Conservation (phyloP, 495 filamentous ascomycete genomes). For the Talaromyces adpressus region DNA sequence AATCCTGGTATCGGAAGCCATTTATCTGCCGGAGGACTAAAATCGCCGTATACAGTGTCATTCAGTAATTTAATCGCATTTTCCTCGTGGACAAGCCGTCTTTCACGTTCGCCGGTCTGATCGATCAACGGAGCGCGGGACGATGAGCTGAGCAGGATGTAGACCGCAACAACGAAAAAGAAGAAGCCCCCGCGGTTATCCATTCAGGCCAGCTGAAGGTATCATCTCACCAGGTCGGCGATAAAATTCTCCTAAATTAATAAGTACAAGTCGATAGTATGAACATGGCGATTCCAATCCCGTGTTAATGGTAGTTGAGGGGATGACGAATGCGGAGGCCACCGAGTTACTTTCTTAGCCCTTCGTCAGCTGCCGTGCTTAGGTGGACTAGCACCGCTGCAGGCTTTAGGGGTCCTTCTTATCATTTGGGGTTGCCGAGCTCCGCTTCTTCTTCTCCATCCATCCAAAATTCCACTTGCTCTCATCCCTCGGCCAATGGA, state of each 20-base stretch:
- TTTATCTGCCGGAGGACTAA: constrained; percentile 47
- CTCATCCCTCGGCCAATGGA: background rate
- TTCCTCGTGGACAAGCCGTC: constrained; percentile 42
- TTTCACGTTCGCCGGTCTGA: constrained; percentile 38
- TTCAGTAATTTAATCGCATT: constrained; percentile 60
- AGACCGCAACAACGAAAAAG: constrained; percentile 42
- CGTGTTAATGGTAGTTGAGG: background rate
- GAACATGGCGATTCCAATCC: background rate
- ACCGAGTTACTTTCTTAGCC: background rate
- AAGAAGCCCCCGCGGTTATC: constrained; percentile 45
- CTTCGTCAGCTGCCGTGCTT: background rate
- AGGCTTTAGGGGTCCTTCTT: background rate
- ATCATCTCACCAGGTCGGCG: constrained; percentile 18
- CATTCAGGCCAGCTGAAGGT: constrained; percentile 30
- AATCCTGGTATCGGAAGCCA: constrained; percentile 77
- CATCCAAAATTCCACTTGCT: background rate
- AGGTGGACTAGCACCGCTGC: background rate
- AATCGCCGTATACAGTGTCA: constrained; percentile 66
- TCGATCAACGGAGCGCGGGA: constrained; percentile 36
- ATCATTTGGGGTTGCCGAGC: background rate
- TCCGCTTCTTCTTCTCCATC: background rate
- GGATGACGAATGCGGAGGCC: background rate
- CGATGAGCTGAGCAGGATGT: constrained; percentile 41
- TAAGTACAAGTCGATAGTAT: background rate
- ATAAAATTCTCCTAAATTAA: background rate